These are phyloP conservation scores for Melocanna baccifera DNA, from an alignment of 176 grass and related monocot species.

Conservation along the genomic window DNA sequence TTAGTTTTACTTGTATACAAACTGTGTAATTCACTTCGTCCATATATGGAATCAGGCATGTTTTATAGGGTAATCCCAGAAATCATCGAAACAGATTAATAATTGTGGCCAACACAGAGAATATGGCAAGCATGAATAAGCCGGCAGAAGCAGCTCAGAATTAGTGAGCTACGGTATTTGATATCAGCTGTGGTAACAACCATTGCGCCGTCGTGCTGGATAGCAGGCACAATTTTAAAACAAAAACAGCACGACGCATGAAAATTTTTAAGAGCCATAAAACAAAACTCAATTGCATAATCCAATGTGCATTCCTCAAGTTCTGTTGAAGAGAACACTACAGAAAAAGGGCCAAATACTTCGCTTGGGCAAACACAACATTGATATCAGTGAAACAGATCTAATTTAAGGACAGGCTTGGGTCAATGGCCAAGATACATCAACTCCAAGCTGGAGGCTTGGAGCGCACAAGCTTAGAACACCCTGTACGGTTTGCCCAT, in stretches of 20 bases:
- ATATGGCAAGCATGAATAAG: not conserved
- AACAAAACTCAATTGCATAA: not conserved
- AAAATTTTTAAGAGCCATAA: not conserved
- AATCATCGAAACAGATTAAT: no score
- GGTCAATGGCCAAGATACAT: not conserved
- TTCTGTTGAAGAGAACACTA: not conserved
- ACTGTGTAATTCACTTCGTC: not conserved
- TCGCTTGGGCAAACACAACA: constrained; percentile 8
- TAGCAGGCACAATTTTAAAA: not conserved
- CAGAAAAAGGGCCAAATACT: not conserved
- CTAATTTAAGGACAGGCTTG: constrained; percentile 15
- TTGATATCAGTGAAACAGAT: constrained; percentile 22
- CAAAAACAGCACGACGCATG: not conserved
- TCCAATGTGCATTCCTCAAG: not conserved
- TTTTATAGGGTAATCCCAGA: no score
- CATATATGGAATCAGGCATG: not conserved
- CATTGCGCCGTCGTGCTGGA: not conserved
- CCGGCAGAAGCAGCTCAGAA: constrained; percentile 27
- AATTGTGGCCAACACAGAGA: not conserved
- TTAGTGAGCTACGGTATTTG: not conserved
- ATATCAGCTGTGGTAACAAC: not conserved
- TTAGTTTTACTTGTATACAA: no score
- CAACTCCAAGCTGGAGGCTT: not conserved
- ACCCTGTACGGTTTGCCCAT: constrained; percentile 86
- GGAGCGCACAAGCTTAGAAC: constrained; percentile 45